Base-by-base conservation (phyloP, 805 yeast species). In the Yarrowia sp. region DNA sequence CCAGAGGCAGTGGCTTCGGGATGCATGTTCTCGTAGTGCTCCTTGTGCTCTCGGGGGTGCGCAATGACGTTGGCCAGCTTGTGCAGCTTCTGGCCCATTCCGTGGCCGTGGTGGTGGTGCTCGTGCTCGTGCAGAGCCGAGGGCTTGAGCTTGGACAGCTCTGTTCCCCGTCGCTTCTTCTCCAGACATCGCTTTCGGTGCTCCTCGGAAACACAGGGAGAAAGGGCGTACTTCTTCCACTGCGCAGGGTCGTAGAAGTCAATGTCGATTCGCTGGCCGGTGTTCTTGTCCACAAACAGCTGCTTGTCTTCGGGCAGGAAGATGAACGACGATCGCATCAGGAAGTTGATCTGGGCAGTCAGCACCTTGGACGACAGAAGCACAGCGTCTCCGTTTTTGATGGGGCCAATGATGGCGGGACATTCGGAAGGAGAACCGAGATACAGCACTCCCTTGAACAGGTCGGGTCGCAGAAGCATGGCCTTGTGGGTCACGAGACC, bases 381-480 rank as follows among this genome's bases (percentile, higher is more conserved):
- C 5, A 93, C 92, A 49, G 88, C 83, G 75, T 93, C 98, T 32
- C 96, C 96, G 72, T 84, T 86, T 72, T 97, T 78, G 1, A 92
- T 78, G 0, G 98, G 97, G 0, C 97, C 97, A 68, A 93, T 77
- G 56, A 92, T 90, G 75, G 91, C 91, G 11, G 92, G 86, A 77
- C 97, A 92, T 74, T 90, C 91, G 26, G 88, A 82, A 2, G 98
- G 98, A 0, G 87, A 84, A 1, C 97, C 98, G 14, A 86, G 94
- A 74, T 92, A 93, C 2, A 93, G 77, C 0, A 93, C 72, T 1
- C 95, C 94, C 70, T 93, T 82, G 73, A 93, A 84, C 52, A 92
- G 77, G 14, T 84, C 79, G 0, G 97, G 92, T 70, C 86, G 84
- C 65, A 80, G 79, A 67, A 89, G 89, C 82, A 93, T 80, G 0